These are phyloP conservation scores for Aspergillus ustus DNA, from an alignment of 2,329 filamentous ascomycete genomes.

Conservation along the genomic window DNA sequence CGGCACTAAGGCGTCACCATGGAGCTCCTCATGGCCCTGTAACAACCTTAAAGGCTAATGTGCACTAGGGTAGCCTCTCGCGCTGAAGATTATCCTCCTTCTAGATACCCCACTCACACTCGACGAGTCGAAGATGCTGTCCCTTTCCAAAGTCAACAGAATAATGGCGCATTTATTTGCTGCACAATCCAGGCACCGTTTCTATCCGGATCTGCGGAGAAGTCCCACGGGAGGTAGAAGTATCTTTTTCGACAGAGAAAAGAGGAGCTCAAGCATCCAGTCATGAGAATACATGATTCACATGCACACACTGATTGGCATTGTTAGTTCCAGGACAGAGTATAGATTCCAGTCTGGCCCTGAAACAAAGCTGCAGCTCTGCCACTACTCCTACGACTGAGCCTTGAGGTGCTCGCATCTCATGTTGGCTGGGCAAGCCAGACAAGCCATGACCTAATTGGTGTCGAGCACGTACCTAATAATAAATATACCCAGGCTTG, in stretches of 20 bases:
- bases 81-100: conserved; percentile 12
- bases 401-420: background rate
- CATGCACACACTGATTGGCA: conserved; percentile 3
- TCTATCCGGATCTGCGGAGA: background rate
- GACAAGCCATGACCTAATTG: conserved; percentile 8
- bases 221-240: background rate
- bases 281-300: background rate
- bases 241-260: too few species aligned
- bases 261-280: background rate
- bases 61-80: conserved; percentile 6
- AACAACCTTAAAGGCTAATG: conserved; percentile 19
- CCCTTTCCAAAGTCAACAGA: background rate
- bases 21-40: conserved; percentile 12
- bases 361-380: conserved; percentile 2
- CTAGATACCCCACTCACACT: background rate
- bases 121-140: background rate
- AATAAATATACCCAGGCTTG: background rate
- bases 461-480: conserved; percentile 12
- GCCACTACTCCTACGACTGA: background rate
- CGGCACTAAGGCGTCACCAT: conserved; percentile 6
- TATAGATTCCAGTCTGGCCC: background rate
- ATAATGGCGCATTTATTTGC: conserved; percentile 1
- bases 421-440: conserved; percentile 4
- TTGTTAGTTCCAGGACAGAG: background rate
- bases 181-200: conserved; percentile 4